A percentile compares a stretch with the other conserved stretches of the same genome.
Evolutionary conservation across 805 yeast genomes (phyloP).

Genomic region (Pichia rugopelliculosa): DNA sequence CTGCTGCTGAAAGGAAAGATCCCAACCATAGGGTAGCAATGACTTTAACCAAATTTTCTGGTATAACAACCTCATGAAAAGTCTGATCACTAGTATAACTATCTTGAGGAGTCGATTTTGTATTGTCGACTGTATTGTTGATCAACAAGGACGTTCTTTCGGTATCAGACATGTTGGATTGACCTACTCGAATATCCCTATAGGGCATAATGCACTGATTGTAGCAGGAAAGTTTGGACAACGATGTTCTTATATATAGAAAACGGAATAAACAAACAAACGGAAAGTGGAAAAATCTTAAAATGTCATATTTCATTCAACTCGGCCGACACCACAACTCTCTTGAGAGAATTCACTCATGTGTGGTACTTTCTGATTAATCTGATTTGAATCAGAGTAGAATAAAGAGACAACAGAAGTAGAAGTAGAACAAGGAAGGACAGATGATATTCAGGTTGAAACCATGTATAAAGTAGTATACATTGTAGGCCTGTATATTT

Average conservation of each 20-base stretch:
- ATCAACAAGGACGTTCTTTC: slow-evolving; percentile 8
- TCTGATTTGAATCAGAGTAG: too few relatives aligned
- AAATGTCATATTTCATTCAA: background rate
- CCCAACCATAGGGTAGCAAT: slow-evolving; percentile 37
- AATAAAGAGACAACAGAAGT: too few relatives aligned
- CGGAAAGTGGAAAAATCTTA: background rate
- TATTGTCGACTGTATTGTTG: slow-evolving; percentile 1
- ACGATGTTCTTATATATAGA: background rate
- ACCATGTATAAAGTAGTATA: too few relatives aligned
- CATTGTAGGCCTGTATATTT: too few relatives aligned
- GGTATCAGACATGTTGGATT: background rate
- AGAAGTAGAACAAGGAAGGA: too few relatives aligned
- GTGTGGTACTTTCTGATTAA: too few relatives aligned
- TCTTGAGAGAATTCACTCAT: too few relatives aligned
- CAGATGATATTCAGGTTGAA: too few relatives aligned
- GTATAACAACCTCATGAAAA: slow-evolving; percentile 17
- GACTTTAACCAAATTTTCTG: slow-evolving; percentile 16
- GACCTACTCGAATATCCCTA: background rate
- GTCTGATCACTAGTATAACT: slow-evolving; percentile 8
- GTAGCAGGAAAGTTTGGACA: background rate
- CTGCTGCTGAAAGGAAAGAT: slow-evolving; percentile 47
- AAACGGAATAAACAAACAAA: background rate
- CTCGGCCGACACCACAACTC: background rate
- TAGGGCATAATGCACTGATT: too few relatives aligned
- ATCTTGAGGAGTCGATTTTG: slow-evolving; percentile 7